phyloP scores from a whole-genome alignment of 495 filamentous ascomycete genomes.

The Xylaria curta region DNA sequence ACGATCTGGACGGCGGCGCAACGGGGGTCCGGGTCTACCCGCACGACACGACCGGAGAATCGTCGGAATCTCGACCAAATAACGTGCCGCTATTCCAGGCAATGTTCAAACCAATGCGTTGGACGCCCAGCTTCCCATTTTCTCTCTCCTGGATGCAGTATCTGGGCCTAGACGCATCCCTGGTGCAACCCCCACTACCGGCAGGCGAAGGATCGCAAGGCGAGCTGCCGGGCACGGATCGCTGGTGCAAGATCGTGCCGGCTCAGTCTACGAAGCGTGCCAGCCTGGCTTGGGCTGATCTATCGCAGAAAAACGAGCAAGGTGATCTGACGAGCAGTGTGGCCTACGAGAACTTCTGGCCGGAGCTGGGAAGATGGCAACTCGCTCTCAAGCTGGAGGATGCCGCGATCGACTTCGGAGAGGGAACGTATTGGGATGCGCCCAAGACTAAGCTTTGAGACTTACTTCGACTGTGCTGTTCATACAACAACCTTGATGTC shows the following conservation, averaged over 20 bases:
- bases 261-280: constrained; percentile 34
- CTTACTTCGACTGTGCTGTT: neutral
- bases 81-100: constrained; percentile 51
- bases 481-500: neutral
- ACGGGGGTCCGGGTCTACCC: constrained; percentile 54
- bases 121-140: constrained; percentile 50
- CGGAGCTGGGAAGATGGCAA: constrained; percentile 51
- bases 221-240: constrained; percentile 44
- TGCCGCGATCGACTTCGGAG: constrained; percentile 45
- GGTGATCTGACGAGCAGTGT: constrained; percentile 18
- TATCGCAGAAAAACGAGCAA: constrained; percentile 41
- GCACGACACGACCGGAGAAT: constrained; percentile 34
- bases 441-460: constrained; percentile 14
- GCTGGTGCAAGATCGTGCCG: constrained; percentile 41
- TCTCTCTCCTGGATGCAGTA: constrained; percentile 43
- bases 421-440: constrained; percentile 37
- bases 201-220: constrained; percentile 38
- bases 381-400: constrained; percentile 52
- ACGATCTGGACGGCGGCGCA: constrained; percentile 39
- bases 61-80: constrained; percentile 34
- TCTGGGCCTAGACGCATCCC: constrained; percentile 41
- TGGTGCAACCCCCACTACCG: constrained; percentile 56
- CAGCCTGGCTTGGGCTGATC: constrained; percentile 47
- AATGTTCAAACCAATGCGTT: constrained; percentile 48
- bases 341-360: constrained; percentile 49